Conservation (phyloP, 257 asterid species). For the Petunia secreta region DNA sequence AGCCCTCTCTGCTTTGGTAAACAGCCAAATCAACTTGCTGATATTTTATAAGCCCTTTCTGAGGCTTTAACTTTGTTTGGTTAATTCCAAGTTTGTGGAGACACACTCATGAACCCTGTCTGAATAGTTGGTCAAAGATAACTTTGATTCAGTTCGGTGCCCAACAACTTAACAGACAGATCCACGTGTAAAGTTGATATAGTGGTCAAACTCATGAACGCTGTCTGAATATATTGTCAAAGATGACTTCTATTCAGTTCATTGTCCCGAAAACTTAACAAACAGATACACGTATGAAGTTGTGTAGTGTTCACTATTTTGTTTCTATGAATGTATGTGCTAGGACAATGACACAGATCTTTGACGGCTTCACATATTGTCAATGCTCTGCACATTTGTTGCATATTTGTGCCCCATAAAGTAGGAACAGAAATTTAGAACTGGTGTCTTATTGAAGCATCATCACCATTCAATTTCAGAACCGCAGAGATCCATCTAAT, state of each 20-base stretch:
- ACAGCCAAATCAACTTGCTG: slow-evolving; percentile 24
- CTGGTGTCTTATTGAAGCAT: not conserved
- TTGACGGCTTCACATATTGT: not conserved
- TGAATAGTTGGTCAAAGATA: not conserved
- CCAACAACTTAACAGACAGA: too few species aligned
- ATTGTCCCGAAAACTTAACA: not conserved
- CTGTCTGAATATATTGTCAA: too few species aligned
- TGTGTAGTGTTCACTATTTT: not conserved
- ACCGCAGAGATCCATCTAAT: slow-evolving; percentile 12
- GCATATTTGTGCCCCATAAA: not conserved
- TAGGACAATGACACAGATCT: slow-evolving; percentile 12
- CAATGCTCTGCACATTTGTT: not conserved
- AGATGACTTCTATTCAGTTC: not conserved
- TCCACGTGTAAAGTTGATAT: too few species aligned
- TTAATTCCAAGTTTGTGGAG: not conserved
- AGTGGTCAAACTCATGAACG: too few species aligned
- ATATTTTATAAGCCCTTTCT: not conserved
- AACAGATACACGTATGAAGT: not conserved
- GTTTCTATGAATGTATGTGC: not conserved
- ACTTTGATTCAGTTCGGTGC: too few species aligned
- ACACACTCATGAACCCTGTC: not conserved
- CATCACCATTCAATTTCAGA: not conserved
- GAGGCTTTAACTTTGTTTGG: slow-evolving; percentile 1
- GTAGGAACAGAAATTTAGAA: not conserved
- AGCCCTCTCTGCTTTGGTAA: slow-evolving; percentile 70